Evolutionary conservation across 106 monocot genomes (phyloP).

Genomic region (Dioscorea alata): DNA sequence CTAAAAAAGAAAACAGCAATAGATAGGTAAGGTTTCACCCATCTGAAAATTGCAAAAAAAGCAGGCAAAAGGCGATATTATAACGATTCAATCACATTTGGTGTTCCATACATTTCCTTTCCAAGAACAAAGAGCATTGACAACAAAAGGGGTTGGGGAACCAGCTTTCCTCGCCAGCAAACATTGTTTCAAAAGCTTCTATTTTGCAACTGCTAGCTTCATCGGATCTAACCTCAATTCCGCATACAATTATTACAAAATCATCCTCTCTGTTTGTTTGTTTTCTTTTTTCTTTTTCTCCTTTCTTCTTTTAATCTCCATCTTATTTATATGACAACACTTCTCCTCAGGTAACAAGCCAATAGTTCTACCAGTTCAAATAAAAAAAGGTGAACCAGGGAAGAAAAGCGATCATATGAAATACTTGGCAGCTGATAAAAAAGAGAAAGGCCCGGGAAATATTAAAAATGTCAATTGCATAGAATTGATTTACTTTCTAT

Average conservation of each 20-base stretch:
- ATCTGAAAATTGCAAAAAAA: too few species aligned
- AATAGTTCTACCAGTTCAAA: constrained; percentile 37
- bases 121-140: too few species aligned
- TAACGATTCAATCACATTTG: too few species aligned
- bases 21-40: too few species aligned
- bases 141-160: too few species aligned
- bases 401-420: constrained; percentile 22
- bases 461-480: background rate
- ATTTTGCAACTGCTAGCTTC: constrained; percentile 41
- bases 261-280: background rate
- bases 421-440: constrained; percentile 18
- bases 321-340: constrained; percentile 34
- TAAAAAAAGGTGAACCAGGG: constrained; percentile 5
- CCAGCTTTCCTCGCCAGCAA: background rate
- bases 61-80: too few species aligned
- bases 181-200: constrained; percentile 5
- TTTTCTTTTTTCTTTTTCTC: background rate
- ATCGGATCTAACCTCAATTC: constrained; percentile 20
- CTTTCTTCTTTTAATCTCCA: constrained; percentile 7
- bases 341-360: constrained; percentile 23
- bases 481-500: constrained; percentile 3
- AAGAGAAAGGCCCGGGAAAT: constrained; percentile 24
- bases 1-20: too few species aligned
- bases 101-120: too few species aligned
- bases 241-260: constrained; percentile 29